phyloP scores from a whole-genome alignment of 148 eudicot genomes.

The Rhododendron ferrugineum region DNA sequence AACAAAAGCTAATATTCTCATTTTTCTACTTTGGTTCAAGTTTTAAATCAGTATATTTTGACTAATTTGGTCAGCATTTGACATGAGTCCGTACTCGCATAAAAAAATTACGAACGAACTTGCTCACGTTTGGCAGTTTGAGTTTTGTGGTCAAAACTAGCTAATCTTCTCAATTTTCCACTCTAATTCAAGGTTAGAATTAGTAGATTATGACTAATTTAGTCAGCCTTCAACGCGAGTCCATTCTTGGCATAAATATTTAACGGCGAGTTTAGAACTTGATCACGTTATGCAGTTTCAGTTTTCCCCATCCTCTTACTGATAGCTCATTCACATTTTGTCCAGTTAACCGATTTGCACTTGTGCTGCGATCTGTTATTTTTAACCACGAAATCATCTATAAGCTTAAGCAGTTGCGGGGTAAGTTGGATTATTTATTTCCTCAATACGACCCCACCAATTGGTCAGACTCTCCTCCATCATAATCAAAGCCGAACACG shows the following conservation, averaged over 20 bases:
- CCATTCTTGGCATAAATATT: neutral
- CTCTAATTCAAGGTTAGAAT: conserved; percentile 7
- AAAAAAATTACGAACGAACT: neutral
- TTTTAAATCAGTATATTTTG: conserved; percentile 8
- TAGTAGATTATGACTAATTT: conserved; percentile 1
- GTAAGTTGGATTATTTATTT: neutral
- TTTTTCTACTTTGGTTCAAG: neutral
- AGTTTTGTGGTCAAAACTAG: conserved; percentile 10
- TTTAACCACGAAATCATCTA: neutral
- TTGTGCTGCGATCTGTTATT: neutral
- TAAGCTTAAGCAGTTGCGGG: neutral
- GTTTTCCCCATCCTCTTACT: neutral
- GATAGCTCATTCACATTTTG: conserved; percentile 23
- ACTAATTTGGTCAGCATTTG: neutral
- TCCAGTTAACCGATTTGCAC: neutral
- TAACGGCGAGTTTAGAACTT: neutral
- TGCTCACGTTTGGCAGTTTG: neutral
- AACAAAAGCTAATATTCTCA: conserved; percentile 1
- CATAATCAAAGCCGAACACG: neutral
- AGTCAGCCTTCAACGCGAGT: neutral
- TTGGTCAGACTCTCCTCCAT: neutral
- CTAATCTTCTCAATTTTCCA: neutral
- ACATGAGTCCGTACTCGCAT: neutral
- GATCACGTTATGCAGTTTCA: neutral
- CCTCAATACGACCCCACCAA: neutral